Percentiles rank a stretch among this genome's conserved stretches.
Evolutionary conservation across 306 rosid genomes (phyloP).

Genomic region (Senna tora): DNA sequence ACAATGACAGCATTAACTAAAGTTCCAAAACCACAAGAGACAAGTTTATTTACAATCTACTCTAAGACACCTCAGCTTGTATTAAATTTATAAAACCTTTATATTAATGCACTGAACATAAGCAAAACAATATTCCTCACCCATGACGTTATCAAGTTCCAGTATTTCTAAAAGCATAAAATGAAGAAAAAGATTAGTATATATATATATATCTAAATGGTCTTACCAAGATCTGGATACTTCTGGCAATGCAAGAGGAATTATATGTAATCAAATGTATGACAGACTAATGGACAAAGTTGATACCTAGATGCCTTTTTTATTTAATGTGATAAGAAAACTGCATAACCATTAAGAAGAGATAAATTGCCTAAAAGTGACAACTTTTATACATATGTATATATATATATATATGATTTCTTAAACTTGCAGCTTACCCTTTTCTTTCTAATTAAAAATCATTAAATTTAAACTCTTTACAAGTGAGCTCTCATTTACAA

Average conservation of each 20-base stretch:
- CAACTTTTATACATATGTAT: neutral
- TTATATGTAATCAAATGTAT: neutral
- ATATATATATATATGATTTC: neutral
- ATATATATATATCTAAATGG: neutral
- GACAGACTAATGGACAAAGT: neutral
- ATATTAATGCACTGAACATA: neutral
- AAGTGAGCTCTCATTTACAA: neutral
- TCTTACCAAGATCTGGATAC: neutral
- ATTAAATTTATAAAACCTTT: neutral
- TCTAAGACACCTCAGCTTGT: neutral
- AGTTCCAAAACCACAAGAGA: constrained; percentile 3
- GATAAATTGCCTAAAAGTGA: neutral
- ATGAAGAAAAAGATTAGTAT: neutral
- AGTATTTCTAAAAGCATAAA: neutral
- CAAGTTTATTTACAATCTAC: neutral
- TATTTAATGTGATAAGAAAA: neutral
- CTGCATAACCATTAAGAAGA: neutral
- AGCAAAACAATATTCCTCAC: constrained; percentile 15
- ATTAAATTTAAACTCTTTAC: neutral
- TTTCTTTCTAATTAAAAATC: neutral
- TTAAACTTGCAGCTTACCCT: neutral
- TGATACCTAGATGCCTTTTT: neutral
- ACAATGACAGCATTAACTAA: constrained; percentile 13
- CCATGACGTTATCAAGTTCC: neutral
- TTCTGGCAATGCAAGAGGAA: neutral